Base-by-base conservation (phyloP, 169 alveolate genomes). In the Miamiensis avidus region DNA sequence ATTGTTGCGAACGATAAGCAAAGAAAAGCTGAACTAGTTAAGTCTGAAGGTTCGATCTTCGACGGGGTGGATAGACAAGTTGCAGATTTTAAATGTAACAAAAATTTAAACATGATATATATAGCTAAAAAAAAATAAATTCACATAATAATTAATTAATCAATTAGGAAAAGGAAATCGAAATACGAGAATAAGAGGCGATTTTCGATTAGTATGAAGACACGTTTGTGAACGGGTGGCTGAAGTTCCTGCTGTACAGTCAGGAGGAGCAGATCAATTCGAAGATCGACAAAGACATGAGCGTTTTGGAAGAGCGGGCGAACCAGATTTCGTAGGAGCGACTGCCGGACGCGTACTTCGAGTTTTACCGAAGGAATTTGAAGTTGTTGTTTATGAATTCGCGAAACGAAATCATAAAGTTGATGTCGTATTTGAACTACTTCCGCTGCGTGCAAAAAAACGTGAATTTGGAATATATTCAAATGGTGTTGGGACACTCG, bases 171-270 rank as follows among this genome's bases (percentile, higher is more conserved):
- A 49, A 79, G 25, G 84, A 79, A 28, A 29, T 33, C 4, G 84
- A 79, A 28, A 29, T 28, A 31, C 31, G 82, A 34, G 84, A 79
- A 79, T 79, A 79, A 31, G 31, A 79, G 28, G 76, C 74, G 0
- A 72, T 79, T 0, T 79, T 79, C 29, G 74, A 65, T 25, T 29
- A 34, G n/a, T 79, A 79, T n/a, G 74, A 79, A 79, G 84, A 79
- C 64, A 79, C 77, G 25, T 65, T 79, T 28, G 65, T 79, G 15
- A 65, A 79, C 65, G 76, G 84, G 0, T 79, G 84, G 84, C 29
- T 79, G 11, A 79, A 65, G 29, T 79, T 49, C 49, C 64, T 79
- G 29, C 64, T 79, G 11, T 79, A 49, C 29, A 79, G 28, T 29
- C 30, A 79, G 27, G 31, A 79, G 29, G 65, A 34, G 20, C 1